phyloP scores from a whole-genome alignment of 768 basidiomycete species.

The Hericium rajendrae region DNA sequence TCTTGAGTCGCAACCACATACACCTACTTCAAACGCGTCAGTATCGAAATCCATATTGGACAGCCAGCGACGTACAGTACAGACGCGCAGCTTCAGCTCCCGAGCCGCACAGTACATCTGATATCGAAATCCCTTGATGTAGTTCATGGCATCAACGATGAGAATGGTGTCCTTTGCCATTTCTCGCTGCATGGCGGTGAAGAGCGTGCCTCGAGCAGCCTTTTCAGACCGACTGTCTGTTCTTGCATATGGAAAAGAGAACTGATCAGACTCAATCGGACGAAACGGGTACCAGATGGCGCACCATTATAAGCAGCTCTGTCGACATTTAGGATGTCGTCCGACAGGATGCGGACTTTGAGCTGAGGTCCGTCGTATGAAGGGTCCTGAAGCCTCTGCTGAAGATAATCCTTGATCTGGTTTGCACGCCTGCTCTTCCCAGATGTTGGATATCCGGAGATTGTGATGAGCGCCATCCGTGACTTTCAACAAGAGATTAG shows the following conservation, averaged over 20 bases:
- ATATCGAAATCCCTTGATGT: constrained; percentile 98
- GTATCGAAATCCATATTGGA: not conserved
- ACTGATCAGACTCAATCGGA: not conserved
- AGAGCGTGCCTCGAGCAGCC: constrained; percentile 73
- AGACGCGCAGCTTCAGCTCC: constrained; percentile 75
- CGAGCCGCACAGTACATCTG: constrained; percentile 95
- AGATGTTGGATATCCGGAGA: constrained; percentile 80
- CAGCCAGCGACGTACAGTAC: constrained; percentile 60
- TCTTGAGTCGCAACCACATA: constrained; percentile 70
- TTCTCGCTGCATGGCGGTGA: constrained; percentile 72
- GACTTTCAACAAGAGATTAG: too few species aligned
- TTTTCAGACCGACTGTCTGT: constrained; percentile 80
- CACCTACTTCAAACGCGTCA: constrained; percentile 37
- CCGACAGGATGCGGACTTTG: constrained; percentile 50
- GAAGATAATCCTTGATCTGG: constrained; percentile 53
- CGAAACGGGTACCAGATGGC: constrained; percentile 11
- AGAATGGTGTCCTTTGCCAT: constrained; percentile 68
- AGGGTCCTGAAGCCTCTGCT: constrained; percentile 37
- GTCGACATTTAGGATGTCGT: constrained; percentile 56
- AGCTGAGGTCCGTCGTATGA: constrained; percentile 43
- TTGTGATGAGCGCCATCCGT: constrained; percentile 83
- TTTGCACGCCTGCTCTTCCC: constrained; percentile 74
- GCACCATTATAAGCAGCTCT: constrained; percentile 69
- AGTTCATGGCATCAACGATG: constrained; percentile 87
- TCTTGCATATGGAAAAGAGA: not conserved